phyloP scores from a whole-genome alignment of 495 filamentous ascomycete genomes.

The Penicillium canariense region DNA sequence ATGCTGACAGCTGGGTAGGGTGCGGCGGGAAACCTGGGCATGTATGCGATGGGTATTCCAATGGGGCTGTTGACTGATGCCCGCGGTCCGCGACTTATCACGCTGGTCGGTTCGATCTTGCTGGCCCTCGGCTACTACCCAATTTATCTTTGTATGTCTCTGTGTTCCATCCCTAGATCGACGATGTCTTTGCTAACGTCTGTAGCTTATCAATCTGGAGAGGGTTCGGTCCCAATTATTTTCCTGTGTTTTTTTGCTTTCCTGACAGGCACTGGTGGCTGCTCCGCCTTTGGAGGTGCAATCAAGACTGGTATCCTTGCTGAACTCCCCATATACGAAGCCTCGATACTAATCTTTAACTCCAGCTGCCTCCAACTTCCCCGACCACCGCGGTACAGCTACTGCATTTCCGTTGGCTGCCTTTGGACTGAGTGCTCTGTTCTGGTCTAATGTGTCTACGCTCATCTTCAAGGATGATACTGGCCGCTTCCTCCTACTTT shows the following conservation, averaged over 20 bases:
- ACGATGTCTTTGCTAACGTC: conserved; percentile 4
- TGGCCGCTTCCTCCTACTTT: conserved; percentile 70
- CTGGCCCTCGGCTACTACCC: conserved; percentile 80
- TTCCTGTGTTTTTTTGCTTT: conserved; percentile 78
- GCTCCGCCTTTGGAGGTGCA: conserved; percentile 78
- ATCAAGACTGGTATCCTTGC: conserved; percentile 65
- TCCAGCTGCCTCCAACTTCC: conserved; percentile 85
- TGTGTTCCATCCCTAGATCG: neutral
- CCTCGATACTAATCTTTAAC: neutral
- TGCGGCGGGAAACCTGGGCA: conserved; percentile 87
- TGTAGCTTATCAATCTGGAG: conserved; percentile 48
- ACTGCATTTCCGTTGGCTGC: conserved; percentile 90
- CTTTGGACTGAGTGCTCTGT: conserved; percentile 93
- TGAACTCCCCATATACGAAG: neutral
- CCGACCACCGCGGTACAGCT: conserved; percentile 84
- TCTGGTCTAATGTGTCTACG: conserved; percentile 79
- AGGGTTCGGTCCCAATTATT: conserved; percentile 60
- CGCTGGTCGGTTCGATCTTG: conserved; percentile 67
- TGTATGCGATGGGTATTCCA: conserved; percentile 90
- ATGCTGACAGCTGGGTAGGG: conserved; percentile 51
- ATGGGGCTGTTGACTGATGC: conserved; percentile 83
- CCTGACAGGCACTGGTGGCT: conserved; percentile 83
- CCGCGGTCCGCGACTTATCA: conserved; percentile 74
- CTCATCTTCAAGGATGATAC: conserved; percentile 84
- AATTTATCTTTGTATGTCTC: conserved; percentile 57